Evolutionary conservation across 1,284 basidiomycete species (phyloP).

Genomic region (Pulveroboletus sp.): DNA sequence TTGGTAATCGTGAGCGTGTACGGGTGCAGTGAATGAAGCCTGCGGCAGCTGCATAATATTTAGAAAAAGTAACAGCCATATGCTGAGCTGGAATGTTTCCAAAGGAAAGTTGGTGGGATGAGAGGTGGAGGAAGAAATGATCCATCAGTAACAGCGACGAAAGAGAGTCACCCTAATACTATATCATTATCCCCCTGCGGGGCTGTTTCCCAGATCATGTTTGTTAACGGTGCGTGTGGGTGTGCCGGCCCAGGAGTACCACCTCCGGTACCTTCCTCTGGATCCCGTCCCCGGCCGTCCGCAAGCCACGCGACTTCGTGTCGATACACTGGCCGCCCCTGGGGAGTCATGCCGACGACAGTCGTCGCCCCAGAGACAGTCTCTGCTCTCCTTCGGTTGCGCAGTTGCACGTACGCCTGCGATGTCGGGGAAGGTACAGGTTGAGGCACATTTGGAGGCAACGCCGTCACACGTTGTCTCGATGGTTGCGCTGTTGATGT

Average conservation of each 20-base stretch:
- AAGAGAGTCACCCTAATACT: slow-evolving; percentile 31
- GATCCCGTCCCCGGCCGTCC: slow-evolving; percentile 23
- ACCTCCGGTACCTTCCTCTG: slow-evolving; percentile 22
- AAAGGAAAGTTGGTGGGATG: slow-evolving; percentile 6
- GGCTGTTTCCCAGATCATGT: slow-evolving; percentile 34
- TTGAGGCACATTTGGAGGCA: slow-evolving; percentile 32
- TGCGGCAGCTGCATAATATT: slow-evolving; percentile 1
- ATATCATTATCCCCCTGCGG: slow-evolving; percentile 34
- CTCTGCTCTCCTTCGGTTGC: slow-evolving; percentile 40
- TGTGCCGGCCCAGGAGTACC: slow-evolving; percentile 21
- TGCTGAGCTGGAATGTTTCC: slow-evolving; percentile 6
- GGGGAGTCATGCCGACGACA: slow-evolving; percentile 32
- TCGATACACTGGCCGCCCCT: slow-evolving; percentile 33
- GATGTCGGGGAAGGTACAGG: slow-evolving; percentile 27
- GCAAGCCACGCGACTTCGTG: slow-evolving; percentile 32
- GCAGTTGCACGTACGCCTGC: slow-evolving; percentile 23
- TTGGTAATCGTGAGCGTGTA: slow-evolving; percentile 11
- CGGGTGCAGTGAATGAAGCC: slow-evolving; percentile 13
- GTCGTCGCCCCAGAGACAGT: slow-evolving; percentile 41
- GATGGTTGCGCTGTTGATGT: slow-evolving; percentile 15
- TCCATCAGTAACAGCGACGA: slow-evolving; percentile 10
- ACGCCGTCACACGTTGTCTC: slow-evolving; percentile 33
- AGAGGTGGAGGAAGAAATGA: neutral
- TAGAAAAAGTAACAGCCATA: slow-evolving; percentile 2
- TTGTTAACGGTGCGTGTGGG: slow-evolving; percentile 21